phyloP scores from a whole-genome alignment of 352 stramenopile species.

The Globisporangium viniferum region DNA sequence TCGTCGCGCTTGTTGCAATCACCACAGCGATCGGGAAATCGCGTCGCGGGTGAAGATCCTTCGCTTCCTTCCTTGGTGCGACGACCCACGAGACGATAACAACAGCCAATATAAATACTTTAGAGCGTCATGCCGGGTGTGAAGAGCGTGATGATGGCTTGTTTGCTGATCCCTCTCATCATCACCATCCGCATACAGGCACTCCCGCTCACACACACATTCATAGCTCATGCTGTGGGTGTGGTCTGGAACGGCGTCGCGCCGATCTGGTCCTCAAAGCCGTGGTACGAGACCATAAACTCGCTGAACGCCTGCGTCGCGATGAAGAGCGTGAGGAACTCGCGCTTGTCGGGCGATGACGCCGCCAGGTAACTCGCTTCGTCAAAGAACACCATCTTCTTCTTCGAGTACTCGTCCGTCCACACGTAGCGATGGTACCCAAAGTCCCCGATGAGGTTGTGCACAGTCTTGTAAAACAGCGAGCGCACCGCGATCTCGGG shows the following conservation, averaged over 20 bases:
- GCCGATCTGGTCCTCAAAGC: constrained; percentile 64
- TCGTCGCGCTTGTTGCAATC: constrained; percentile 12
- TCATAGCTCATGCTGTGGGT: not conserved
- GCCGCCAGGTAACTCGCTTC: constrained; percentile 82
- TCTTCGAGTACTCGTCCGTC: constrained; percentile 81
- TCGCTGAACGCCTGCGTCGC: constrained; percentile 84
- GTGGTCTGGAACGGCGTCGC: constrained; percentile 13
- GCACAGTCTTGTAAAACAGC: constrained; percentile 62
- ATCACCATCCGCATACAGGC: not conserved
- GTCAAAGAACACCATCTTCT: constrained; percentile 81
- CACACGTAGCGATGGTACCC: constrained; percentile 83
- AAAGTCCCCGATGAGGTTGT: constrained; percentile 77
- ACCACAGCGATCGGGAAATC: constrained; percentile 9
- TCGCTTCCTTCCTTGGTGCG: not conserved
- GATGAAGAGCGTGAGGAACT: constrained; percentile 85
- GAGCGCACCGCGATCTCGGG: constrained; percentile 67
- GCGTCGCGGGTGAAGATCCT: not conserved
- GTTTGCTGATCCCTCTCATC: not conserved
- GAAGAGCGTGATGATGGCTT: not conserved
- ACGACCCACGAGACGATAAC: not conserved
- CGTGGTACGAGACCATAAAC: constrained; percentile 79
- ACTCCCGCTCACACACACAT: not conserved
- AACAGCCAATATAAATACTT: constrained; percentile 5
- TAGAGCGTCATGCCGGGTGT: not conserved
- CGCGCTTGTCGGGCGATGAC: constrained; percentile 65